Conservation (phyloP, 441 rosid species). For the Gossypium schwendimanii region DNA sequence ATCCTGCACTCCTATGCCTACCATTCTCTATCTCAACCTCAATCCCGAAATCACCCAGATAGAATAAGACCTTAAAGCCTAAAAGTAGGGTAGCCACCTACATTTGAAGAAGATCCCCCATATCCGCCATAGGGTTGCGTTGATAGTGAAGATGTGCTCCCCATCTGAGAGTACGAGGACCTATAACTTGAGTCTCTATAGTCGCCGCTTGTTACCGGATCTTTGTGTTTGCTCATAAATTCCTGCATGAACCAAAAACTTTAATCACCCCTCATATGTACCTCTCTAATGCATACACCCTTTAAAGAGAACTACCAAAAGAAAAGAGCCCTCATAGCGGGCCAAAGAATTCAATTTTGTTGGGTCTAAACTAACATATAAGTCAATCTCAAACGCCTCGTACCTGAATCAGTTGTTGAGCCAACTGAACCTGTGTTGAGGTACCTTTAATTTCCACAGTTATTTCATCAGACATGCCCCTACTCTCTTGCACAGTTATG, state of each 20-base stretch:
- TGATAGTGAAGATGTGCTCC: constrained; percentile 27
- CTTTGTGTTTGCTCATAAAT: constrained; percentile 45
- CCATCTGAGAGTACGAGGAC: constrained; percentile 38
- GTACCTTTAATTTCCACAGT: constrained; percentile 66
- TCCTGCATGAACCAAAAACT: constrained; percentile 29
- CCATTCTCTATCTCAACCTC: too few relatives aligned
- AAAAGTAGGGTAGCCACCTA: constrained; percentile 35
- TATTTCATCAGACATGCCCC: constrained; percentile 51
- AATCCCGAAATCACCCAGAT: too few relatives aligned
- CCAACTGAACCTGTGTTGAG: constrained; percentile 55
- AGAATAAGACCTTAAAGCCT: constrained; percentile 26
- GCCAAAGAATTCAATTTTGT: not conserved
- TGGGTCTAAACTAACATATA: not conserved
- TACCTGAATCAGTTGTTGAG: constrained; percentile 62
- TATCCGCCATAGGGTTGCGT: constrained; percentile 43
- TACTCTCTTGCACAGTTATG: constrained; percentile 57
- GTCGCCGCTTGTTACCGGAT: constrained; percentile 34
- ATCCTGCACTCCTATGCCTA: too few relatives aligned
- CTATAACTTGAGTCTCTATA: constrained; percentile 37
- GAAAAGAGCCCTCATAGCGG: not conserved
- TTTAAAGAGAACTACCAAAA: not conserved
- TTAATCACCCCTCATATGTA: not conserved
- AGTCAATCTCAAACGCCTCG: constrained; percentile 11
- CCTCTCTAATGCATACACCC: not conserved
- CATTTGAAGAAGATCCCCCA: constrained; percentile 43